Conservation (phyloP, 2,329 filamentous ascomycete species). For the Diplodia sapinea region DNA sequence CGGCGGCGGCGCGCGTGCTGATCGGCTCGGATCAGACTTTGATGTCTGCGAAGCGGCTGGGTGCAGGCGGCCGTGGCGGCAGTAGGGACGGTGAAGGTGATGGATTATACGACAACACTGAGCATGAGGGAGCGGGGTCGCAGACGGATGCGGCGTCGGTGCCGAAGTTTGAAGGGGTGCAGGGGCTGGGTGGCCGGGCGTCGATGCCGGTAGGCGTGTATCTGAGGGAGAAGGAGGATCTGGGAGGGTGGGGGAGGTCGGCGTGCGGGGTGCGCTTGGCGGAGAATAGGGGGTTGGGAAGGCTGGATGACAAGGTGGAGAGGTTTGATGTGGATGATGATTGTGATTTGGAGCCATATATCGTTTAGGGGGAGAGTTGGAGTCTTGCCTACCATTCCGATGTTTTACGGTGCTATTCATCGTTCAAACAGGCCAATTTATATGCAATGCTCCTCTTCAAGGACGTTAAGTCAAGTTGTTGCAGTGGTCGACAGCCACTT, state of each 20-base stretch:
- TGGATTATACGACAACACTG: too few relatives aligned
- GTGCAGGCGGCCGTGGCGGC: background rate
- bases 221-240: conserved; percentile 25
- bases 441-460: too few relatives aligned
- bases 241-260: conserved; percentile 11
- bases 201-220: conserved; percentile 31
- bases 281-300: conserved; percentile 22
- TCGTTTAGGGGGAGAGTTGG: background rate
- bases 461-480: too few relatives aligned
- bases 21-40: background rate
- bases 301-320: conserved; percentile 33
- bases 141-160: background rate
- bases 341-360: conserved; percentile 33
- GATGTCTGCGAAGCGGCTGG: background rate
- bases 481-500: too few relatives aligned
- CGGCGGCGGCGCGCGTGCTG: background rate
- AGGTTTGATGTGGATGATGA: conserved; percentile 32
- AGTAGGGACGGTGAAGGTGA: too few relatives aligned
- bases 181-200: conserved; percentile 7
- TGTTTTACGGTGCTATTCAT: too few relatives aligned
- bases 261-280: conserved; percentile 1
- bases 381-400: too few relatives aligned
- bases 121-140: background rate
- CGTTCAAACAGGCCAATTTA: too few relatives aligned
- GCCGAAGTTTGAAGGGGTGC: conserved; percentile 1